phyloP scores from a whole-genome alignment of 768 basidiomycete genomes.

The Macrocybe gigantea region DNA sequence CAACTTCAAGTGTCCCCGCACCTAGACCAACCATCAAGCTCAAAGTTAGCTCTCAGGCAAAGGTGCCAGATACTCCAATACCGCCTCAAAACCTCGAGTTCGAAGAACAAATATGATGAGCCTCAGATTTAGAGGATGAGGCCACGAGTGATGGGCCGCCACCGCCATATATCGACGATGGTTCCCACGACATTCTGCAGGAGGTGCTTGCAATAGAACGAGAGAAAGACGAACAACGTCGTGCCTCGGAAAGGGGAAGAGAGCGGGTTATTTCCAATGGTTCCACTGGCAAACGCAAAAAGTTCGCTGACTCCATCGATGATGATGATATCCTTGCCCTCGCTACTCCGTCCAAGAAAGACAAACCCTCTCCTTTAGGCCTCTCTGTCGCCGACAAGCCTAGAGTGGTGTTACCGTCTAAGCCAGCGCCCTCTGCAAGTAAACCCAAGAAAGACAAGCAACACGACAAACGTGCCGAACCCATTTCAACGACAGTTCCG shows the following conservation, averaged over 20 bases:
- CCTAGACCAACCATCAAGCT: slow-evolving; percentile 61
- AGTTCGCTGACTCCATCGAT: slow-evolving; percentile 20
- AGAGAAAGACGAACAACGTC: slow-evolving; percentile 53
- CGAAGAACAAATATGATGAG: slow-evolving; percentile 38
- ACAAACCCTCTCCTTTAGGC: slow-evolving; percentile 35
- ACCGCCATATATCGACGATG: slow-evolving; percentile 70
- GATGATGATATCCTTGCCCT: slow-evolving; percentile 64
- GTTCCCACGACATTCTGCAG: slow-evolving; percentile 75
- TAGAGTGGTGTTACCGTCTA: slow-evolving; percentile 9
- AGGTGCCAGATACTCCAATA: slow-evolving; percentile 24
- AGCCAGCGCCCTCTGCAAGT: slow-evolving; percentile 18
- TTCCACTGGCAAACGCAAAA: slow-evolving; percentile 56
- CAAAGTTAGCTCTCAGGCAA: slow-evolving; percentile 44
- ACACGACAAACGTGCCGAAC: slow-evolving; percentile 14
- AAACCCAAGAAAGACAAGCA: slow-evolving; percentile 40
- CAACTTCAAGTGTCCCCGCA: slow-evolving; percentile 19
- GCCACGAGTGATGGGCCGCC: slow-evolving; percentile 53
- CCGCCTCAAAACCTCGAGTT: slow-evolving; percentile 29
- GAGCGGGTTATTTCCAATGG: slow-evolving; percentile 31
- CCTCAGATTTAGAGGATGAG: slow-evolving; percentile 15
- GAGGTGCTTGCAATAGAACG: slow-evolving; percentile 79
- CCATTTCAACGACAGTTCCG: slow-evolving; percentile 12
- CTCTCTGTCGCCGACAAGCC: slow-evolving; percentile 16
- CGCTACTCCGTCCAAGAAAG: slow-evolving; percentile 59
- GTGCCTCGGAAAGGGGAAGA: slow-evolving; percentile 36